phyloP scores from a whole-genome alignment of 805 yeast genomes.

The Saccharomycopsis javanensis region DNA sequence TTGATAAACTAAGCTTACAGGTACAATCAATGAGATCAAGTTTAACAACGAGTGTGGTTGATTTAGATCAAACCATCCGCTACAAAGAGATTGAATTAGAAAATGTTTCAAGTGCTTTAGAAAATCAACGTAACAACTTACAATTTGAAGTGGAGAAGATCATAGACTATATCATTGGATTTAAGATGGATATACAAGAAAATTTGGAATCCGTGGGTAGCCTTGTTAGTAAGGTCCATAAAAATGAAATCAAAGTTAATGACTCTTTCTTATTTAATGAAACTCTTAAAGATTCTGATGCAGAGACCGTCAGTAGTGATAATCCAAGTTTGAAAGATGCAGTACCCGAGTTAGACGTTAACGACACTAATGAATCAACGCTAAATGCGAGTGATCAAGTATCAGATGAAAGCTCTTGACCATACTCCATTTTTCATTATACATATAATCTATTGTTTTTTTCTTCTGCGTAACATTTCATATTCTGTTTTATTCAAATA shows the following conservation, averaged over 20 bases:
- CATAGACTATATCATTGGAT: constrained; percentile 50
- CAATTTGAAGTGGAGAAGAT: constrained; percentile 46
- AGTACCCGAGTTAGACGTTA: neutral
- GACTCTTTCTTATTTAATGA: neutral
- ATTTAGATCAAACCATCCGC: constrained; percentile 33
- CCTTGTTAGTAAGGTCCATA: neutral
- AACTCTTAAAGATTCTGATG: neutral
- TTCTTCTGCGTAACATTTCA: too few relatives aligned
- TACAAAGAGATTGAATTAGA: constrained; percentile 46
- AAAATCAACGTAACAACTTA: constrained; percentile 37
- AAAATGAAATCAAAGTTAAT: neutral
- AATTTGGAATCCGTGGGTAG: constrained; percentile 46
- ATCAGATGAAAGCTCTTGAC: neutral
- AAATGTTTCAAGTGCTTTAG: constrained; percentile 38
- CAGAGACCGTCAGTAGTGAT: neutral
- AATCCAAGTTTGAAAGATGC: neutral
- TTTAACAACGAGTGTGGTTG: constrained; percentile 40
- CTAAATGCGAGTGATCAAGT: neutral
- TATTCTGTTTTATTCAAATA: too few relatives aligned
- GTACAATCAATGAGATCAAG: constrained; percentile 39
- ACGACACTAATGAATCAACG: neutral
- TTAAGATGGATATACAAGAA: constrained; percentile 59
- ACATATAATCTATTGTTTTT: too few relatives aligned
- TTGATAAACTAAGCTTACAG: constrained; percentile 54
- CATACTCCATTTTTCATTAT: neutral